These are phyloP conservation scores for Castanea mollissima DNA, from an alignment of 306 rosid species.

Conservation along the genomic window DNA sequence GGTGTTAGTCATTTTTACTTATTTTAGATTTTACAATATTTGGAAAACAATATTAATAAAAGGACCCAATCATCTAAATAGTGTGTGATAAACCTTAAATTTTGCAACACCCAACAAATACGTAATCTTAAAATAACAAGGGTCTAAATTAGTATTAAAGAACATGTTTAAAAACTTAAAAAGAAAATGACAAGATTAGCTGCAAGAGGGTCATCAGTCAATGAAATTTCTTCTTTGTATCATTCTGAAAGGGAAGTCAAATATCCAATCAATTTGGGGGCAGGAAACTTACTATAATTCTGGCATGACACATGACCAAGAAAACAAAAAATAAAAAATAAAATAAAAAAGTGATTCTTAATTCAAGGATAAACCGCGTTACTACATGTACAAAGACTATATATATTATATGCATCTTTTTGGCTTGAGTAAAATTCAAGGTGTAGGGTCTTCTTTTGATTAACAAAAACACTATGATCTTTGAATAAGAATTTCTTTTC, in stretches of 20 bases:
- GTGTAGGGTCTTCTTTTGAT: neutral
- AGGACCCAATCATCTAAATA: neutral
- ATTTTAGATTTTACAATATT: neutral
- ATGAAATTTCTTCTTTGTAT: neutral
- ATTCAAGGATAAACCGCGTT: too few relatives aligned
- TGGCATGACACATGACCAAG: neutral
- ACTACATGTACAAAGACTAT: too few relatives aligned
- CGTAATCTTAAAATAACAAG: neutral
- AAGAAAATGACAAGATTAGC: neutral
- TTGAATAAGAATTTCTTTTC: neutral
- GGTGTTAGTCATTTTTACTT: neutral
- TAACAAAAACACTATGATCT: neutral
- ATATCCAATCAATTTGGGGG: conserved; percentile 15
- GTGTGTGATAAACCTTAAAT: neutral
- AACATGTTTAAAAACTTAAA: neutral
- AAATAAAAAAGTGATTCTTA: neutral
- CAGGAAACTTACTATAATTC: neutral
- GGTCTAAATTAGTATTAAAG: neutral
- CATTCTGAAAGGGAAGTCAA: conserved; percentile 19
- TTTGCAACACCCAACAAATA: conserved; percentile 1
- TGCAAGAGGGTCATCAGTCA: conserved; percentile 4
- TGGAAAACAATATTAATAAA: neutral
- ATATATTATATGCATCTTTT: neutral
- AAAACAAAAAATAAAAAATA: neutral
- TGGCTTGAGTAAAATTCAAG: neutral